A percentile compares a stretch with the other conserved stretches of the same genome.
Conservation (phyloP, 1,139 yeast genomes). For the Yamadazyma spencermartinsiae region DNA sequence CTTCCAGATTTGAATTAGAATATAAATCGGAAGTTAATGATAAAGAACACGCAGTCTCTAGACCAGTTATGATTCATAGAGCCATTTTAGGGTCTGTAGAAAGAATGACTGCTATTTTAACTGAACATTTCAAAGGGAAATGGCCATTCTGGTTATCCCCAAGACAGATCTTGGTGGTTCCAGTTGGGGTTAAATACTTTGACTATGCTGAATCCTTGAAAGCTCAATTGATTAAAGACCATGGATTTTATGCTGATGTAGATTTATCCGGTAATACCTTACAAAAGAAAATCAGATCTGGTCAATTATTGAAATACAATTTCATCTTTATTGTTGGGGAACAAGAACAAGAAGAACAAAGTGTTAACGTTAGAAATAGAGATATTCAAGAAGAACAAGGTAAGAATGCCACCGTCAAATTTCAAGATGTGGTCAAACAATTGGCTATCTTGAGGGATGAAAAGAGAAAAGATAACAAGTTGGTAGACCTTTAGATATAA, state of each 20-base stretch:
- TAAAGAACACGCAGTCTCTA: constrained; percentile 36
- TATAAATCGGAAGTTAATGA: constrained; percentile 73
- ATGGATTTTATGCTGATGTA: constrained; percentile 85
- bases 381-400: constrained; percentile 82
- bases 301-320: constrained; percentile 89
- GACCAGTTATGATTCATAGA: constrained; percentile 99
- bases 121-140: constrained; percentile 96
- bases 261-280: constrained; percentile 92
- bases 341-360: constrained; percentile 72
- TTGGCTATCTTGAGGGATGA: constrained; percentile 62
- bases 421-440: constrained; percentile 70
- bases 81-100: constrained; percentile 97
- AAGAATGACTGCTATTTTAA: constrained; percentile 96
- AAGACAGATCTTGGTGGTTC: constrained; percentile 91
- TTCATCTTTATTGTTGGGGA: constrained; percentile 96
- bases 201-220: constrained; percentile 84
- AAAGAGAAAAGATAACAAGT: constrained; percentile 68
- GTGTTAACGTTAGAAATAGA: constrained; percentile 92
- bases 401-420: constrained; percentile 78
- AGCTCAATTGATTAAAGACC: constrained; percentile 58
- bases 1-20: constrained; percentile 85
- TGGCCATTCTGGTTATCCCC: constrained; percentile 99
- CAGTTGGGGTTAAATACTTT: constrained; percentile 90
- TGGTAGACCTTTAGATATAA: no score
- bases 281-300: constrained; percentile 95